Conservation (phyloP, 2,329 filamentous ascomycete species). For the Paramyrothecium sp. region DNA sequence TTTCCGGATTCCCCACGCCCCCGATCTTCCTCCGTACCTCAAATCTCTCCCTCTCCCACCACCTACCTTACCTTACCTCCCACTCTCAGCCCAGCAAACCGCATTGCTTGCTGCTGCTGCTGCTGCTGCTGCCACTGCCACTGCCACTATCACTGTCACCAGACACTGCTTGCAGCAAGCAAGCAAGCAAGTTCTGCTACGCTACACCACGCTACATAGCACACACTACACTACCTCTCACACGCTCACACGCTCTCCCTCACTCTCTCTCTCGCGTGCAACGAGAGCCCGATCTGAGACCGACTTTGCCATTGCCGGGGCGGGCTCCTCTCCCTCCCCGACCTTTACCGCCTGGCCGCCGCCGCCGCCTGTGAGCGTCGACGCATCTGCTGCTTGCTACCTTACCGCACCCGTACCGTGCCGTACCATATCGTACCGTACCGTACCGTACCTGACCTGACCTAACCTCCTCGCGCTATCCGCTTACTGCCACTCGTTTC, state of each 20-base stretch:
- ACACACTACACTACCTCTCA: not conserved
- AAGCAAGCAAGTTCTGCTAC: conserved; percentile 5
- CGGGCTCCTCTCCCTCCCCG: conserved; percentile 17
- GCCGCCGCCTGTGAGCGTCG: not conserved
- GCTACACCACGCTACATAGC: no score
- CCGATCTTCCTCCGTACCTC: conserved; percentile 16
- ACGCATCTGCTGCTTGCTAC: not conserved
- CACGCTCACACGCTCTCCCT: conserved; percentile 13
- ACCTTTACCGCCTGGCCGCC: not conserved
- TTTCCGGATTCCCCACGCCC: conserved; percentile 30
- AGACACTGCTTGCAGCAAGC: conserved; percentile 31
- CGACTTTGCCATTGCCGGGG: conserved; percentile 1
- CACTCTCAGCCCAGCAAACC: conserved; percentile 12
- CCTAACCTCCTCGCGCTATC: conserved; percentile 20
- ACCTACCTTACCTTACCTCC: conserved; percentile 13
- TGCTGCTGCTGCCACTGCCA: not conserved
- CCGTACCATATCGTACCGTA: conserved; percentile 11
- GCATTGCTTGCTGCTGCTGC: not conserved
- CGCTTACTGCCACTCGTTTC: conserved; percentile 23
- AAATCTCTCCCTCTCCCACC: conserved; percentile 26
- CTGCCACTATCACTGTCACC: conserved; percentile 1
- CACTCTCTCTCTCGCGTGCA: conserved; percentile 21
- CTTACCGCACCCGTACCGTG: not conserved
- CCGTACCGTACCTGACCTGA: not conserved
- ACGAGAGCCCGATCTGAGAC: conserved; percentile 17